Conservation (phyloP, 2,329 filamentous ascomycete genomes). For the Penicillium sp. region DNA sequence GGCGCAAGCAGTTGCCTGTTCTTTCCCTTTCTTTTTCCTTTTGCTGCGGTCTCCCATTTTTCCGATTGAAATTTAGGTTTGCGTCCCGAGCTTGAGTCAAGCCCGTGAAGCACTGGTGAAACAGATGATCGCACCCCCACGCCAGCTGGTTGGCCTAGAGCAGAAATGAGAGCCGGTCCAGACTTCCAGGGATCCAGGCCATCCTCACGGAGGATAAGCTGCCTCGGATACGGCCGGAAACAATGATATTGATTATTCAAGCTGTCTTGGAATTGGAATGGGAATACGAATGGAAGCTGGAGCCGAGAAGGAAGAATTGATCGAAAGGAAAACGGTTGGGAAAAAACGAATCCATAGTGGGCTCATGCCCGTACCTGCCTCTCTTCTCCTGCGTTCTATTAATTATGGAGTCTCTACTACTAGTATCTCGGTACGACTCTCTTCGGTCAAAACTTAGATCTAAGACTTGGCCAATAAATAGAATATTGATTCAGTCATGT, state of each 20-base stretch:
- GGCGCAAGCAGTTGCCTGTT: neutral
- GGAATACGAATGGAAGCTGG: neutral
- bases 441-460: neutral
- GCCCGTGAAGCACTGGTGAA: slow-evolving; percentile 30
- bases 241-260: slow-evolving; percentile 5
- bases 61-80: slow-evolving; percentile 17
- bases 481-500: slow-evolving; percentile 1
- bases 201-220: slow-evolving; percentile 5
- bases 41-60: slow-evolving; percentile 2
- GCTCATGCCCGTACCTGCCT: neutral
- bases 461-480: slow-evolving; percentile 4
- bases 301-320: neutral
- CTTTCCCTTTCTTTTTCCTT: slow-evolving; percentile 1
- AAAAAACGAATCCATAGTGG: neutral
- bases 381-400: neutral
- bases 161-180: slow-evolving; percentile 19
- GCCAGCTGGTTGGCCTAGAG: slow-evolving; percentile 13
- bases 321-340: neutral
- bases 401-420: neutral
- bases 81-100: slow-evolving; percentile 17
- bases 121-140: slow-evolving; percentile 22
- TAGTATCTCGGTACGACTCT: neutral
- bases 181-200: slow-evolving; percentile 16
- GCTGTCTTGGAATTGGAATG: neutral
- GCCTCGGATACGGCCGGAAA: slow-evolving; percentile 17